phyloP scores from a whole-genome alignment of 148 eudicot genomes.

The Camellia lanceoleosa region DNA sequence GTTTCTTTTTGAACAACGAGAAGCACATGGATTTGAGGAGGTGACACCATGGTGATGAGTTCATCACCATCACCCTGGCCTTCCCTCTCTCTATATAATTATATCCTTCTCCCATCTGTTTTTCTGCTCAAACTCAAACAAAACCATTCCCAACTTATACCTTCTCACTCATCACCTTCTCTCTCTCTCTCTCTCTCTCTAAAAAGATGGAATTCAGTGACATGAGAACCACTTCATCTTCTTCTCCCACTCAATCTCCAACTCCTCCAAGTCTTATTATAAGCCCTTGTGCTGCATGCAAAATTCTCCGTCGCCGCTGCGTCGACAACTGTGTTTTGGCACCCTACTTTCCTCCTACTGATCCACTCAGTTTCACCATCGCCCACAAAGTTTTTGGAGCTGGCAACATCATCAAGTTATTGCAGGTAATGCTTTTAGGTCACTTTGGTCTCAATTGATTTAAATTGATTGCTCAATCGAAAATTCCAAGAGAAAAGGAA shows the following conservation, averaged over 20 bases:
- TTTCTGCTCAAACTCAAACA: no score
- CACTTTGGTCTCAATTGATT: no score
- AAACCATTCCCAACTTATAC: not conserved
- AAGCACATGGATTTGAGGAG: no score
- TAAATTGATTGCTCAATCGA: no score
- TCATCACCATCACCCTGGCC: no score
- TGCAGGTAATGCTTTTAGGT: constrained; percentile 41
- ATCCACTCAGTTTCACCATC: constrained; percentile 67
- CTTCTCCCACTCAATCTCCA: not conserved
- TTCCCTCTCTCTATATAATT: no score
- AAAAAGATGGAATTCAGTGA: no score
- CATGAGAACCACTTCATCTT: not conserved
- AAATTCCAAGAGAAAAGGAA: no score
- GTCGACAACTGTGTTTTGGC: constrained; percentile 55
- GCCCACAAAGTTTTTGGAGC: constrained; percentile 77
- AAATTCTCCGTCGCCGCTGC: constrained; percentile 53
- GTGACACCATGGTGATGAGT: no score
- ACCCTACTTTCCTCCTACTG: constrained; percentile 66
- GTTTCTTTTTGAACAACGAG: no score
- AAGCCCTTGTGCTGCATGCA: constrained; percentile 68
- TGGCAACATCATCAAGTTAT: constrained; percentile 66
- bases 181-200: not conserved
- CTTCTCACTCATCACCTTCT: not conserved
- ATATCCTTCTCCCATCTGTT: no score
- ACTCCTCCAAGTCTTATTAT: constrained; percentile 27